phyloP scores from a whole-genome alignment of 2,329 filamentous ascomycete genomes.

The Zarea fungicola region DNA sequence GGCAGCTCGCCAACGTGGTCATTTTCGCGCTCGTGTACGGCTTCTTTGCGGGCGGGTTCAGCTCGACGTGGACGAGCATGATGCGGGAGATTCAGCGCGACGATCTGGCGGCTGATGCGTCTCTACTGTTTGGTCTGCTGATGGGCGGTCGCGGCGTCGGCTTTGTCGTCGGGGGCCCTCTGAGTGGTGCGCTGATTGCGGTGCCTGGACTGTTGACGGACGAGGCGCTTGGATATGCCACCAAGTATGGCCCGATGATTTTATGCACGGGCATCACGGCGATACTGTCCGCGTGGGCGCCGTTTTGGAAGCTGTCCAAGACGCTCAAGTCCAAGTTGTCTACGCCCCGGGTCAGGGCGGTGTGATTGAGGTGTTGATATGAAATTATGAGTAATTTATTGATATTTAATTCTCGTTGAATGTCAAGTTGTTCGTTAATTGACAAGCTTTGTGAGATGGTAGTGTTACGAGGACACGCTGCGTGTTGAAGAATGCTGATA shows the following conservation, averaged over 20 bases:
- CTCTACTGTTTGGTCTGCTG: constrained; percentile 27
- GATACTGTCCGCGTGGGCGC: constrained; percentile 26
- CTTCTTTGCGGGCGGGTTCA: constrained; percentile 59
- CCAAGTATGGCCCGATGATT: constrained; percentile 29
- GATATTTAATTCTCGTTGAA: no score
- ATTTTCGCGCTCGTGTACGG: constrained; percentile 57
- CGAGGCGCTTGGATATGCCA: constrained; percentile 26
- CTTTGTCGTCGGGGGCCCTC: constrained; percentile 24
- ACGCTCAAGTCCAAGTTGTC: not conserved
- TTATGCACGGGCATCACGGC: constrained; percentile 27
- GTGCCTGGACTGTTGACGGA: constrained; percentile 19
- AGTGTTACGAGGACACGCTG: no score
- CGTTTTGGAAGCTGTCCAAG: constrained; percentile 30
- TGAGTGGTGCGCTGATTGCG: constrained; percentile 26
- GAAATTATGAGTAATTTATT: no score
- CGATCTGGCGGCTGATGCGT: constrained; percentile 21
- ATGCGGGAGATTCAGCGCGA: constrained; percentile 33
- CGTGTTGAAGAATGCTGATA: no score
- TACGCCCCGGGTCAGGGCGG: not conserved
- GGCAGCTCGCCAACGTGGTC: constrained; percentile 46
- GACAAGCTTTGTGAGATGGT: no score
- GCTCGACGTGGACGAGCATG: constrained; percentile 54
- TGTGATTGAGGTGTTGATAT: not conserved
- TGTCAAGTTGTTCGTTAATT: no score
- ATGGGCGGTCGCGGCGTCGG: constrained; percentile 26